Base-by-base conservation (phyloP, 495 filamentous ascomycete species). In the Trypethelium eluteriae region DNA sequence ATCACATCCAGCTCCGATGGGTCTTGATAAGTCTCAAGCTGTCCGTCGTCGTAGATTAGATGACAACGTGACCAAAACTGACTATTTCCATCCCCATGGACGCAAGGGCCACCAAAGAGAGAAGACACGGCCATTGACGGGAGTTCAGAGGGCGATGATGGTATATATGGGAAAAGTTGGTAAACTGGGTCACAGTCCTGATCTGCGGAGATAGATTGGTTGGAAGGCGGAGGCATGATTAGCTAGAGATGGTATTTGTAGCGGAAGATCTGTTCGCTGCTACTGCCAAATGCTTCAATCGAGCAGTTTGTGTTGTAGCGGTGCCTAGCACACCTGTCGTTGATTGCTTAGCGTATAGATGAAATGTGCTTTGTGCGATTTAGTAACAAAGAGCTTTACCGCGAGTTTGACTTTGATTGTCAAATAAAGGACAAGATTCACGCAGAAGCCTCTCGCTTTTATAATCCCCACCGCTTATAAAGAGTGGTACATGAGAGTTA, bases 231-330 rank as follows among this genome's bases (percentile, higher is more conserved):
- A 4, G 32, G 5, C 53, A 59, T 59, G 34, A 36, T 36, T 3
- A 36, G 53, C 49, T 53, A 18, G n/a, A 14, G 10, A 18, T 5
- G n/a, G 9, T 53, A 53, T 53, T 53, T 53, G 49, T 53, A 53
- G 49, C 12, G 5, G n/a, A 53, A 25, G 10, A 18, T 5, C n/a
- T n/a, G 49, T 18, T 53, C 18, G 2, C 49, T 14, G n/a, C 18
- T 53, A 25, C 5, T 18, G 49, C n/a, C 49, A 53, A 53, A 53
- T 25, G 49, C n/a, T 53, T 53, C 18, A n/a, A 53, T 53, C 49
- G 18, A 25, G n/a, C 49, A 44, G 14, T 44, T 44, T 44, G 41
- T 14, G 7, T 44, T 44, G 41, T 14, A 14, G 41, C 41, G 14
- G 41, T 44, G 7, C 14, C 41, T 44, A 14, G 14, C 14, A 44